A percentile compares a stretch with the other conserved stretches of the same genome.
Conservation (phyloP, 2,329 filamentous ascomycete species). For the Zasmidium citrigriseum region DNA sequence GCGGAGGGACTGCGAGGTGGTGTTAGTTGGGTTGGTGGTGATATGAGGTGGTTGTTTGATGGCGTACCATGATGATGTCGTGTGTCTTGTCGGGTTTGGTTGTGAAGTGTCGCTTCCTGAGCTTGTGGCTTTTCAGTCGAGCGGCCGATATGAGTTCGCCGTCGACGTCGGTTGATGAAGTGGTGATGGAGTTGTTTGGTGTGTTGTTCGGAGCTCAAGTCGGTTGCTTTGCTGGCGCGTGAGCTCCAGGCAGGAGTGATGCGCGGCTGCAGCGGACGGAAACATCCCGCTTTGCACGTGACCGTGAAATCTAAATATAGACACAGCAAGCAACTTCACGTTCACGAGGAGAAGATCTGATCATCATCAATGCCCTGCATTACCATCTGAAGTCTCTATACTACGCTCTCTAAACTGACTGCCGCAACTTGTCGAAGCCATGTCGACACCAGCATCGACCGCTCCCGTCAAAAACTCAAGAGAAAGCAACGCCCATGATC, state of each 20-base stretch:
- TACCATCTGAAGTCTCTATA: neutral
- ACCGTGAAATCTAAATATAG: no score
- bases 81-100: neutral
- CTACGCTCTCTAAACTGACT: neutral
- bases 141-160: neutral
- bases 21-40: slow-evolving; percentile 9
- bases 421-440: no score
- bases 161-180: neutral
- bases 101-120: neutral
- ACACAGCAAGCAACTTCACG: no score
- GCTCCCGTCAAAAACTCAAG: neutral
- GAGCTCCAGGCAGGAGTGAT: slow-evolving; percentile 22
- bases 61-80: slow-evolving; percentile 12
- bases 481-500: neutral
- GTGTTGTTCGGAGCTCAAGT: neutral
- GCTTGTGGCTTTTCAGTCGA: neutral
- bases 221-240: slow-evolving; percentile 1
- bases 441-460: neutral
- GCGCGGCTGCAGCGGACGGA: slow-evolving; percentile 1
- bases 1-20: slow-evolving; percentile 60
- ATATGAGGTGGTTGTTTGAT: neutral
- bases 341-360: neutral
- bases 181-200: neutral
- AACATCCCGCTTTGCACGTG: no score
- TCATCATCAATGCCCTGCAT: neutral